Percentiles rank a stretch among this genome's conserved stretches.
These are phyloP conservation scores for Hyphopichia khmerensis DNA, from an alignment of 1,139 yeast genomes.

Conservation along the genomic window DNA sequence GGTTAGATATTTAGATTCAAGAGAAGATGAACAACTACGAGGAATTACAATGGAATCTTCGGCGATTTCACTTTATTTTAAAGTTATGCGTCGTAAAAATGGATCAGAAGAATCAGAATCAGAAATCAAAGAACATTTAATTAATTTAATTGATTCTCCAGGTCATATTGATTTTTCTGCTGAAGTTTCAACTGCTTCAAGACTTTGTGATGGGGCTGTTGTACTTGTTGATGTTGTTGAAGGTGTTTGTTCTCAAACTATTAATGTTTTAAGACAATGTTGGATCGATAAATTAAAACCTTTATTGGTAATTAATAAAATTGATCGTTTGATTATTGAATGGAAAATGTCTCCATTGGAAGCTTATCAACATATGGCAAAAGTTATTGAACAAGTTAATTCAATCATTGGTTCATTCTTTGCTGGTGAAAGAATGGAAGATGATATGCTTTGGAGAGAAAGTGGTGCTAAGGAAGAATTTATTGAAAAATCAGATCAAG, in stretches of 20 bases:
- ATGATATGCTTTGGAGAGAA: conserved; percentile 82
- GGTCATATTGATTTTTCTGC: conserved; percentile 97
- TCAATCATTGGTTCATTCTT: conserved; percentile 92
- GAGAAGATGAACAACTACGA: conserved; percentile 93
- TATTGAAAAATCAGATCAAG: conserved; percentile 78
- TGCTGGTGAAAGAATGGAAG: conserved; percentile 93
- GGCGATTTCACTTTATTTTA: conserved; percentile 85
- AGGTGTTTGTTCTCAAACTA: conserved; percentile 97
- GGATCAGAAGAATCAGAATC: conserved; percentile 34
- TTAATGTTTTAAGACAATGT: conserved; percentile 90
- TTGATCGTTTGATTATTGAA: conserved; percentile 83
- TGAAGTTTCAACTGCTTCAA: conserved; percentile 93
- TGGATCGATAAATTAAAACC: conserved; percentile 94
- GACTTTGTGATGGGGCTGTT: conserved; percentile 95
- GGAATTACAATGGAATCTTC: conserved; percentile 98
- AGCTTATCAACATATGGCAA: conserved; percentile 76
- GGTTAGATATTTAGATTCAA: conserved; percentile 85
- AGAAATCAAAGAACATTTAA: conserved; percentile 69
- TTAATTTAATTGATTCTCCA: conserved; percentile 94
- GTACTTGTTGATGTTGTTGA: conserved; percentile 95
- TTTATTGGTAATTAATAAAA: conserved; percentile 85
- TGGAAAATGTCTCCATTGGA: conserved; percentile 80
- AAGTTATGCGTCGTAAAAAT: conserved; percentile 49
- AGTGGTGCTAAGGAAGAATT: conserved; percentile 55
- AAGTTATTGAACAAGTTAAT: conserved; percentile 88